Base-by-base conservation (phyloP, 371 early-diverging fungal genomes). In the Actinomortierella ambigua region DNA sequence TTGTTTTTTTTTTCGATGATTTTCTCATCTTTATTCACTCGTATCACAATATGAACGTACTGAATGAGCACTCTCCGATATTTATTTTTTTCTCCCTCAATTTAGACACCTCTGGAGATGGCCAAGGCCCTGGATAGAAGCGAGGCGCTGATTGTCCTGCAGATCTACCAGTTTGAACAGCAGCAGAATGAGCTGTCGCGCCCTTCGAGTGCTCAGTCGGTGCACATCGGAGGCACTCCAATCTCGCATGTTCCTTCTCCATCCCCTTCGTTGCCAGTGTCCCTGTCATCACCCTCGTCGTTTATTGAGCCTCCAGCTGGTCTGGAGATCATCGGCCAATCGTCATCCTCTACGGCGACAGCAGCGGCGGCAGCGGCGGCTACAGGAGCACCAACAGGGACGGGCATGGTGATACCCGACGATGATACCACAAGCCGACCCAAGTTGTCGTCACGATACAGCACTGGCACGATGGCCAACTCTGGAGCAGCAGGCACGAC, bases 101-200 rank as follows among this genome's bases (percentile, higher is more conserved):
- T n/a, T 24, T 58, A 87, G 86, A 79, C 88, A 3, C 84, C 93
- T 0, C 69, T 92, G 44, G 93, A 91, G 62, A 73, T 91, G 44
- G 92, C 93, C 2, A 73, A 67, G 47, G 44, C 50, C 27, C 24
- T 73, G 64, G 75, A 73, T 18, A 73, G 67, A 64, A 73, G 75
- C 50, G 75, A 73, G 26, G 51, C 75, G 5, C 42, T 73, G 58
- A 73, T 73, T 29, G 67, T 73, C n/a, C 51, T 73, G 7, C 75
- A 73, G 48, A 73, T 73, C 27, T 73, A 73, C 52, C 67, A 73
- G 53, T 73, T 73, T 54, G 75, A 73, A 28, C 67, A 63, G 2
- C 75, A 73, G 11, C 75, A 73, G 41, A 73, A 50, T 0, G 75
- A 73, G 42, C 64, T 63, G 47, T 67, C 61, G 14, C 67, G 75